Evolutionary conservation across 352 stramenopile species (phyloP), one percentile per base, ranked within the genome.

Genomic region (Phytophthora hibernalis): DNA sequence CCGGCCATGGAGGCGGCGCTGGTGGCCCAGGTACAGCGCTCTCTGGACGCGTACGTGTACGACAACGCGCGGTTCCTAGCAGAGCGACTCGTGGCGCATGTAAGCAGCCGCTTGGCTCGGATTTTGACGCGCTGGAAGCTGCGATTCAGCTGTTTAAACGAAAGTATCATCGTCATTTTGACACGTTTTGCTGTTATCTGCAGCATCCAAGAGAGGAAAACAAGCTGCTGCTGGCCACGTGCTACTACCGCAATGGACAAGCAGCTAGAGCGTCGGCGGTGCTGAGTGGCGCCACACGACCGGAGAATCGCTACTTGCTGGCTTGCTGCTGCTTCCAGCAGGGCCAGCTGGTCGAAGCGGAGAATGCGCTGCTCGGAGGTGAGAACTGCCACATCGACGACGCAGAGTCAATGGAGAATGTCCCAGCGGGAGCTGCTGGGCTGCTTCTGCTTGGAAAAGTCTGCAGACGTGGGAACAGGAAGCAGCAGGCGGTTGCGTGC

Each of bases 381-480:
- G 76, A 75, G 24, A 70, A 62, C 37, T 64, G 44, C 31, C 51
- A 70, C 7, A 54, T 76, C 9, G 56, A 72, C 8, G 54, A 70
- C 5, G n/a, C 61, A 28, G 57, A 70, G 18, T 26, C 72, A 35
- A 40, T 65, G 28, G 43, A 80, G 56, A 62, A 79, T 58, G 56
- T 85, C 61, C 54, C 78, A 92, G 61, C 90, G 84, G 22, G 97
- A 95, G 93, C 96, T 16, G 91, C 91, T 6, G 97, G 97, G 2
- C 44, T 98, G 22, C 92, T 97, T 65, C 72, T 99, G 8, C 70
- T 99, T 24, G 97, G 95, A 0, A 77, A 91, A 40, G 93, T 98
- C 56, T 99, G 91, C 64, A 80, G 83, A 42, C 83, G 85, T 42
- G 91, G 86, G 8, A 97, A 95, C 66, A 86, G 96, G 20, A 83